These are phyloP conservation scores for apple (Malus domestica) DNA, from an alignment of 306 rosid genomes.

Conservation along the genomic window DNA sequence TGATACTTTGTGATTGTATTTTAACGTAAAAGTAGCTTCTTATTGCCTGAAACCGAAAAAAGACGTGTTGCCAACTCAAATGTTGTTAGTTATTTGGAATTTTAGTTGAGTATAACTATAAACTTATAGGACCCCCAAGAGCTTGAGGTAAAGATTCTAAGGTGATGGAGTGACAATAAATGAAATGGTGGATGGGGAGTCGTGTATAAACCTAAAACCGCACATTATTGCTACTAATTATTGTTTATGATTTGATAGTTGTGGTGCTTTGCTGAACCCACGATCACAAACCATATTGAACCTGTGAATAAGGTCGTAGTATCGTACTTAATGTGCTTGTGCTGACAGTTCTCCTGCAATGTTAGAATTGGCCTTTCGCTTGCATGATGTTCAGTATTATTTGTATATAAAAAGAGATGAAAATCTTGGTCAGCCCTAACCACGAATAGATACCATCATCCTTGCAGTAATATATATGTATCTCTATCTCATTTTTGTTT, in stretches of 20 bases:
- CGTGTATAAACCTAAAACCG: not conserved
- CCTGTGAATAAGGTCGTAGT: not conserved
- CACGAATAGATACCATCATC: not conserved
- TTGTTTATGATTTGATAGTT: not conserved
- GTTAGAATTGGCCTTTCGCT: not conserved
- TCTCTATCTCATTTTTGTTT: not conserved
- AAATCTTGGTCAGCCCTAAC: not conserved
- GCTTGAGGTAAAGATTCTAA: not conserved
- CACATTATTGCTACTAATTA: not conserved
- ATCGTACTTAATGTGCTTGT: not conserved
- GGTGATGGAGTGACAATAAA: not conserved
- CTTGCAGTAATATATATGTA: not conserved
- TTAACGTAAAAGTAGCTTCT: not conserved
- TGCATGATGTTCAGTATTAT: not conserved
- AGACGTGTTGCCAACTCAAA: not conserved
- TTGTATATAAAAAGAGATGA: not conserved
- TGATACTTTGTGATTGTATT: not conserved
- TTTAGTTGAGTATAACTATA: too few relatives aligned
- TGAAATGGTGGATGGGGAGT: not conserved
- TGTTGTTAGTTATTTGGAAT: not conserved
- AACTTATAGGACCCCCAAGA: not conserved
- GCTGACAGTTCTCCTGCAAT: not conserved
- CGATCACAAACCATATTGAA: not conserved
- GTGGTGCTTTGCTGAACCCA: not conserved
- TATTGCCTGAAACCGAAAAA: not conserved